Evolutionary conservation across 1,139 yeast genomes (phyloP), one percentile per base, ranked within the genome.

Genomic region (Maudiozyma humilis): DNA sequence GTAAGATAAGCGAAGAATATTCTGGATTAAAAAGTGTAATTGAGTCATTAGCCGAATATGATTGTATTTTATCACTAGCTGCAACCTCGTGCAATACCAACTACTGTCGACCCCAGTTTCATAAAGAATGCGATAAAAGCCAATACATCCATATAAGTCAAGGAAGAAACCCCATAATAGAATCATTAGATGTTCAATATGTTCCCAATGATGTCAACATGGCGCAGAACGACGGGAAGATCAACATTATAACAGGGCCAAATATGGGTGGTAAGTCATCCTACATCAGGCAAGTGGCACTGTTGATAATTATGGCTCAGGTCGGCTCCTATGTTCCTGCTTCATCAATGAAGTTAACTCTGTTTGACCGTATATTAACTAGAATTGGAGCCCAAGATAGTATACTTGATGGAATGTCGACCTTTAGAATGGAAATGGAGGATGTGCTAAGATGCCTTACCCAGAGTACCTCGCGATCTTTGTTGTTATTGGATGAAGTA

Each of bases 121-220:
- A 19, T 16, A 8, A 32, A 33, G 2, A 72, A 73, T 2, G 78
- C 77, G 14, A 10, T 12, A 25, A 13, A 29, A 42, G 60, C 63
- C 5, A 51, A 49, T n/a, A 81, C 78, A 31, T 58, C 68, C 7
- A 68, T 89, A 3, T 66, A 73, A 4, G 68, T 87, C 0, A 64
- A 59, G 17, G 93, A 1, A 69, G 93, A 31, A 89, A 91, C 55
- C 97, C 97, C 1, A 78, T 88, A 43, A 74, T 85, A 12, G 94
- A 85, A 57, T 72, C 72, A 33, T 55, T 72, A 1, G 66, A 66
- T 34, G 56, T 62, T 4, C 63, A 60, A 32, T 85, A 80, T 59
- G 86, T 89, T 5, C 73, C 95, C 2, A 91, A 89, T 57, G 78
- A 81, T 51, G 73, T 83, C 7, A 46, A 61, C 2, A 73, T 86